Percentiles rank a stretch among this genome's conserved stretches.
phyloP scores from a whole-genome alignment of 805 yeast genomes.

The Tetrapisispora nanseiensis region DNA sequence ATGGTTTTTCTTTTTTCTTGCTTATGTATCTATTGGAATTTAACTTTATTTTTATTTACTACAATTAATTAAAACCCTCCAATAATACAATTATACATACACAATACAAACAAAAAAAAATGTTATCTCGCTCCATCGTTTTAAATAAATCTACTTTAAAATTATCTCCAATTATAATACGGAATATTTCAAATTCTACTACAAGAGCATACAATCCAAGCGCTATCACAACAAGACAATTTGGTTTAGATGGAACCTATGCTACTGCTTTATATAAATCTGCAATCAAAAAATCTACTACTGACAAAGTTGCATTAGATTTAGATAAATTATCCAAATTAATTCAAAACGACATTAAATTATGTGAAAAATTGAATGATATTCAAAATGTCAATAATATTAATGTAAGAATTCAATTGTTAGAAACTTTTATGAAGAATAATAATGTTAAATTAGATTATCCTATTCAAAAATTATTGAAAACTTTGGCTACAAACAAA shows the following conservation, averaged over 20 bases:
- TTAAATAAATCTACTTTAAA: neutral
- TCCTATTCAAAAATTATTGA: constrained; percentile 68
- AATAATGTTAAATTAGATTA: constrained; percentile 15
- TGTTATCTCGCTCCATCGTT: neutral
- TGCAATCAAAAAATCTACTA: constrained; percentile 68
- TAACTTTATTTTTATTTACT: too few relatives aligned
- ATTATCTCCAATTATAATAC: neutral
- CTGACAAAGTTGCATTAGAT: constrained; percentile 60
- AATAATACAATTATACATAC: too few relatives aligned
- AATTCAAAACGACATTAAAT: constrained; percentile 53
- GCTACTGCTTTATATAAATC: constrained; percentile 67
- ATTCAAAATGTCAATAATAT: neutral
- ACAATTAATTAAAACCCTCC: too few relatives aligned
- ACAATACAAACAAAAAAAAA: too few relatives aligned
- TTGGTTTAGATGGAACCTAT: constrained; percentile 71
- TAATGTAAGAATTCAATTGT: constrained; percentile 47
- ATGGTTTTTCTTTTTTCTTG: too few relatives aligned
- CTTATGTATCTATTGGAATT: too few relatives aligned
- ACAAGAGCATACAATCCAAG: neutral
- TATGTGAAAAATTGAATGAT: constrained; percentile 40
- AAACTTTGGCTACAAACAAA: constrained; percentile 88
- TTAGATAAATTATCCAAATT: constrained; percentile 45
- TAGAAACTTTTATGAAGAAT: constrained; percentile 55
- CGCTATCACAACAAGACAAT: constrained; percentile 23
- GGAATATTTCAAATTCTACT: neutral